Conservation (phyloP, 163 green algal species). For the Scenedesmus sp. region DNA sequence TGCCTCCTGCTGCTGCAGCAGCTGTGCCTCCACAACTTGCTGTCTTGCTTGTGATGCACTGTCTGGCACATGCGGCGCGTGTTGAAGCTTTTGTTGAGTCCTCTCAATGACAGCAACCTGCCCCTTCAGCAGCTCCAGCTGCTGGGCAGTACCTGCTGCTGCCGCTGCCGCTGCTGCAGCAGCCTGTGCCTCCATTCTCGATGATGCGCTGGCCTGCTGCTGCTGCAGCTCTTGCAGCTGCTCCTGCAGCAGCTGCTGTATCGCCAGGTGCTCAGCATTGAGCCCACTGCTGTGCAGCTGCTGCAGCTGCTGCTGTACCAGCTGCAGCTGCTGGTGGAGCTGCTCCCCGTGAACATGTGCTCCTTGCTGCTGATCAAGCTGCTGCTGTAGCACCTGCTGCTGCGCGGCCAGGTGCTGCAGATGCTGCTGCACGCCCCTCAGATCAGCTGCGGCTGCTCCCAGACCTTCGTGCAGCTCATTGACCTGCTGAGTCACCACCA, state of each 20-base stretch:
- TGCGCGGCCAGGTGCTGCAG: slow-evolving; percentile 1
- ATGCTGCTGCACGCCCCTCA: slow-evolving; percentile 21
- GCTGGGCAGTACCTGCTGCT: slow-evolving; percentile 28
- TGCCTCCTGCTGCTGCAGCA: slow-evolving; percentile 25
- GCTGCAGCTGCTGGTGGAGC: slow-evolving; percentile 7
- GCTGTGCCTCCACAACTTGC: slow-evolving; percentile 3
- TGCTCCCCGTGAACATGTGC: neutral
- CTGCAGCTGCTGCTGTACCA: slow-evolving; percentile 1
- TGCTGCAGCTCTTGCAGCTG: slow-evolving; percentile 25
- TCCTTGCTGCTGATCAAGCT: neutral
- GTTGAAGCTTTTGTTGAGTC: slow-evolving; percentile 1
- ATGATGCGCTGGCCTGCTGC: slow-evolving; percentile 7
- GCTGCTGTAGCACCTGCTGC: slow-evolving; percentile 21
- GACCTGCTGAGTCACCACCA: slow-evolving; percentile 1
- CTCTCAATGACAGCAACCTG: slow-evolving; percentile 18
- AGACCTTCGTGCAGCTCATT: neutral
- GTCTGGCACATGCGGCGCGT: neutral
- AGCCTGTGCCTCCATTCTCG: slow-evolving; percentile 20
- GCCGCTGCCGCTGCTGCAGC: slow-evolving; percentile 23
- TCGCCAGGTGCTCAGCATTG: slow-evolving; percentile 5
- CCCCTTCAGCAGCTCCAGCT: slow-evolving; percentile 17
- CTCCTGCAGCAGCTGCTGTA: slow-evolving; percentile 16
- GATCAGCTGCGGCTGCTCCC: neutral
- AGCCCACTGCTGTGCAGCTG: slow-evolving; percentile 4
- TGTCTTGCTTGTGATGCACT: neutral